Conservation (phyloP, 371 early-diverging fungal genomes). For the Mortierella sp. region DNA sequence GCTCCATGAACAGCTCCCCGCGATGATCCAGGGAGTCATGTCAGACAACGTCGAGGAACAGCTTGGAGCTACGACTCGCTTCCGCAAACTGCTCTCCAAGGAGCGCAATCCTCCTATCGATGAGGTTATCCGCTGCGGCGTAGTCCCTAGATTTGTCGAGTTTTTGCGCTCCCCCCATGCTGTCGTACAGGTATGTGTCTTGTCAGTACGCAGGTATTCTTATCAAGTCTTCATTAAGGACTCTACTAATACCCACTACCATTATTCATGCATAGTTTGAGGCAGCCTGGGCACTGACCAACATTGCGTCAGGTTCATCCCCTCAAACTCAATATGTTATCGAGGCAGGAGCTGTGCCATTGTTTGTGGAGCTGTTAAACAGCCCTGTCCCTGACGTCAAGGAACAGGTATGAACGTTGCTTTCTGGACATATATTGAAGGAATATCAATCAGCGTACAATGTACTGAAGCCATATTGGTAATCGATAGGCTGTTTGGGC, state of each 20-base stretch:
- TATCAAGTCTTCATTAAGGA: too few relatives aligned
- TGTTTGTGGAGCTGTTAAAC: conserved; percentile 91
- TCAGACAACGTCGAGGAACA: conserved; percentile 83
- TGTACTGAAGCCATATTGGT: not conserved
- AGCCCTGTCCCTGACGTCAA: conserved; percentile 91
- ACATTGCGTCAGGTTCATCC: conserved; percentile 99
- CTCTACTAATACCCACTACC: not conserved
- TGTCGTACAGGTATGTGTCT: conserved; percentile 82
- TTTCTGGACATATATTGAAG: not conserved
- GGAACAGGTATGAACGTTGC: conserved; percentile 93
- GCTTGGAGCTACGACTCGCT: conserved; percentile 88
- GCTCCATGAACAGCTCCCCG: conserved; percentile 73
- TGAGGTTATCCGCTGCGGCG: conserved; percentile 94
- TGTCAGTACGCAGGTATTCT: too few relatives aligned
- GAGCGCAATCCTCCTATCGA: conserved; percentile 99
- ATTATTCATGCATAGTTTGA: conserved; percentile 80
- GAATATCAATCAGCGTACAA: not conserved
- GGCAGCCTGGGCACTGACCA: conserved; percentile 99
- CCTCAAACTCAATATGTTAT: conserved; percentile 96
- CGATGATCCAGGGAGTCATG: conserved; percentile 79
- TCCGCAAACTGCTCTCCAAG: conserved; percentile 97
- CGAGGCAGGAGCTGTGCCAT: conserved; percentile 92
- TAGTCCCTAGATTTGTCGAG: conserved; percentile 96
- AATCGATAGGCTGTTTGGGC: conserved; percentile 97
- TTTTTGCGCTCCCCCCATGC: conserved; percentile 85